Percentiles rank a stretch among this genome's conserved stretches.
phyloP scores from a whole-genome alignment of 805 yeast genomes.

The Kodamaea kakaduensis region DNA sequence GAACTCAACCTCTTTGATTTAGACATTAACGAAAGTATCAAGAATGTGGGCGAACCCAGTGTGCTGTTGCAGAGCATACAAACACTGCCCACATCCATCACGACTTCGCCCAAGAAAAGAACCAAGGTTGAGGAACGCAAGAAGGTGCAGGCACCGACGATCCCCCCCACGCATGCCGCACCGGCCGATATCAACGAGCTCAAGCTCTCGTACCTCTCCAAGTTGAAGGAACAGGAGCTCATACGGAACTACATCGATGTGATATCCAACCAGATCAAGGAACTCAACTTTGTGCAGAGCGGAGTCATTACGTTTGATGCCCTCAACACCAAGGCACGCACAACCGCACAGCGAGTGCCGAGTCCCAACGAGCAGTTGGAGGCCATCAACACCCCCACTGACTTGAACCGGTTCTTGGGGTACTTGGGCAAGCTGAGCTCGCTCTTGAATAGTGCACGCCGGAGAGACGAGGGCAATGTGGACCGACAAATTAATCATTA shows the following conservation, averaged over 20 bases:
- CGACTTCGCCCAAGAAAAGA: slow-evolving; percentile 8
- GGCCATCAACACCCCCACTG: slow-evolving; percentile 22
- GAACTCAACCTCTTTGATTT: background rate
- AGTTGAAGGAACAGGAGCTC: slow-evolving; percentile 41
- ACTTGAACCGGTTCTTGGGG: slow-evolving; percentile 34
- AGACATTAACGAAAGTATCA: slow-evolving; percentile 1
- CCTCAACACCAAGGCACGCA: slow-evolving; percentile 13
- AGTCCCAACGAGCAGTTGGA: slow-evolving; percentile 30
- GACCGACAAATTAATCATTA: slow-evolving; percentile 19
- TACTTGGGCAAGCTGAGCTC: slow-evolving; percentile 35
- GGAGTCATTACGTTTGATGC: slow-evolving; percentile 44
- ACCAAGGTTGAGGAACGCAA: slow-evolving; percentile 7
- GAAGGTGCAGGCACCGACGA: slow-evolving; percentile 4
- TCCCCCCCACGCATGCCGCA: slow-evolving; percentile 1
- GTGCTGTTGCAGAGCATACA: background rate
- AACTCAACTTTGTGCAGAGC: slow-evolving; percentile 39
- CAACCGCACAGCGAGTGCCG: slow-evolving; percentile 4
- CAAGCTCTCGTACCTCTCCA: slow-evolving; percentile 31
- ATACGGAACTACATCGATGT: slow-evolving; percentile 41
- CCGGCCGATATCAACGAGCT: slow-evolving; percentile 14
- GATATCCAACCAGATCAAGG: slow-evolving; percentile 40
- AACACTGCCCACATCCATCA: background rate
- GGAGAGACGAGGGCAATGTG: slow-evolving; percentile 17
- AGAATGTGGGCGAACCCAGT: background rate
- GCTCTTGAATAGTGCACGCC: slow-evolving; percentile 38